These are phyloP conservation scores for Globisporangium nagaii DNA, from an alignment of 352 stramenopile species.

Conservation along the genomic window DNA sequence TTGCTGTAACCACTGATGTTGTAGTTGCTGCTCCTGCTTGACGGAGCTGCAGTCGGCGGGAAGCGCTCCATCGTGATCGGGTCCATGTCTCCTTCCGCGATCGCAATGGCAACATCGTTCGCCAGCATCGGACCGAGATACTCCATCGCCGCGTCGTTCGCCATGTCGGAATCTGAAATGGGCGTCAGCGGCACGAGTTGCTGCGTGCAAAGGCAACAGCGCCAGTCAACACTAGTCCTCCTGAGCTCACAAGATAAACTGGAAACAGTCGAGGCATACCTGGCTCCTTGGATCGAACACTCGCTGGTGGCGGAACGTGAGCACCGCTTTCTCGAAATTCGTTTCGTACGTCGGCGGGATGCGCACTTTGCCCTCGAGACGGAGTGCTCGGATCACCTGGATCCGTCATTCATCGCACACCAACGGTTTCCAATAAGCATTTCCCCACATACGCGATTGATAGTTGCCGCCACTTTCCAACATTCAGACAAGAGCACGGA, in stretches of 20 bases:
- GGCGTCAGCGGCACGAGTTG: constrained; percentile 62
- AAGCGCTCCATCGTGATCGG: constrained; percentile 59
- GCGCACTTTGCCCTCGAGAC: constrained; percentile 57
- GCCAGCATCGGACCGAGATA: constrained; percentile 61
- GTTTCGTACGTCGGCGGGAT: constrained; percentile 53
- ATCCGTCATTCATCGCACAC: neutral
- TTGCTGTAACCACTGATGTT: neutral
- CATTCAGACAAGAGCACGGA: neutral
- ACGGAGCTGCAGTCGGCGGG: neutral
- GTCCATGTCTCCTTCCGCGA: constrained; percentile 72
- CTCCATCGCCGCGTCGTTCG: constrained; percentile 31
- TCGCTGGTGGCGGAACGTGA: constrained; percentile 70
- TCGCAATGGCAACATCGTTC: constrained; percentile 33
- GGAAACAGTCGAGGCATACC: constrained; percentile 18
- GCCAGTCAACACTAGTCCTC: neutral
- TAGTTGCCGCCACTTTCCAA: too few species aligned
- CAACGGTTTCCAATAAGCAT: neutral
- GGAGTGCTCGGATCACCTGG: constrained; percentile 54
- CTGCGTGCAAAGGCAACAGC: constrained; percentile 17
- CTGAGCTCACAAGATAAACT: neutral
- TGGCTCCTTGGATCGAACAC: constrained; percentile 57
- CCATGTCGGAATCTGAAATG: constrained; percentile 24
- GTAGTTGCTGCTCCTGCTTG: neutral
- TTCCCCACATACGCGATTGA: neutral
- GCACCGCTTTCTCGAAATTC: constrained; percentile 47